Conservation (phyloP, 768 basidiomycete genomes). For the Rubroboletus satanas region DNA sequence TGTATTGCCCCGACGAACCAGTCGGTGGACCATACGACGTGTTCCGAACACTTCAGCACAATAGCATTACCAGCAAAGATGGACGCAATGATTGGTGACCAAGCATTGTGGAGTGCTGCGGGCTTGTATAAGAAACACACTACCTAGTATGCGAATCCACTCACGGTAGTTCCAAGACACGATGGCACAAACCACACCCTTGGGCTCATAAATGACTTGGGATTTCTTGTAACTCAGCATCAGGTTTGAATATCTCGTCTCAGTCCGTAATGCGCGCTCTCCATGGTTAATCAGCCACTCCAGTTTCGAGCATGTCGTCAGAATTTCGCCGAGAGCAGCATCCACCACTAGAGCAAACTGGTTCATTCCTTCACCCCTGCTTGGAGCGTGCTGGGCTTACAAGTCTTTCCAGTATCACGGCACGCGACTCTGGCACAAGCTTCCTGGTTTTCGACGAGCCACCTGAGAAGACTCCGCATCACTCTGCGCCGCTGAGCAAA, state of each 20-base stretch:
- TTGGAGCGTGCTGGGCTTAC: constrained; percentile 41
- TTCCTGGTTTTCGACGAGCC: constrained; percentile 91
- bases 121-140: background rate
- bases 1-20: constrained; percentile 82
- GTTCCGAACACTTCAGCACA: constrained; percentile 88
- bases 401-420: constrained; percentile 93
- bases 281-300: constrained; percentile 90
- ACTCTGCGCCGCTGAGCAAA: constrained; percentile 81
- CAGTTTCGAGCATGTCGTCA: constrained; percentile 93
- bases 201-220: constrained; percentile 81
- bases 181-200: constrained; percentile 88
- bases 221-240: constrained; percentile 75
- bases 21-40: constrained; percentile 86
- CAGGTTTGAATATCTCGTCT: constrained; percentile 62
- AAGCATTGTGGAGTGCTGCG: constrained; percentile 85
- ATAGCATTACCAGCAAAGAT: constrained; percentile 89
- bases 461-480: constrained; percentile 81
- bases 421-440: constrained; percentile 82
- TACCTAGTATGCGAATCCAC: constrained; percentile 16
- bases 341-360: constrained; percentile 65
- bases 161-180: constrained; percentile 95
- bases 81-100: constrained; percentile 89
- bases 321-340: constrained; percentile 89
- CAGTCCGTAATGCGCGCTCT: constrained; percentile 69
- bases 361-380: background rate